Conservation (phyloP, 306 rosid species). For the Vigna angularis region DNA sequence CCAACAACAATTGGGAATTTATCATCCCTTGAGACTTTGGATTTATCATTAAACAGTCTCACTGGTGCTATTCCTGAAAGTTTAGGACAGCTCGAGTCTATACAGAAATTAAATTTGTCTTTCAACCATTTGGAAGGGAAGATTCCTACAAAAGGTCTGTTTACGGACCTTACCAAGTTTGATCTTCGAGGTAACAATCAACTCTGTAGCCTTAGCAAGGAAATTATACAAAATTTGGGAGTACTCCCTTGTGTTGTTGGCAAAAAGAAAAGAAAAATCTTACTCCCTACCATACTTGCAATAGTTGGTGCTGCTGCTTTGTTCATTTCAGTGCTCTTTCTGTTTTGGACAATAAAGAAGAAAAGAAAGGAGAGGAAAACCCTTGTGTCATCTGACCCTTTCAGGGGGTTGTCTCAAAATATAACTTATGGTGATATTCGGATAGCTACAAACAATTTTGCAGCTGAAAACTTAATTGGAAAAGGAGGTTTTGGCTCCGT, state of each 20-base stretch:
- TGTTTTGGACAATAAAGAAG: conserved; percentile 37
- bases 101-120: conserved; percentile 49
- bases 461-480: conserved; percentile 76
- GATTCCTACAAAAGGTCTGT: conserved; percentile 48
- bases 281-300: conserved; percentile 41
- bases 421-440: conserved; percentile 66
- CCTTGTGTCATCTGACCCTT: neutral
- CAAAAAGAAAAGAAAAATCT: conserved; percentile 27
- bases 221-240: conserved; percentile 41
- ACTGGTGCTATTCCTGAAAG: conserved; percentile 47
- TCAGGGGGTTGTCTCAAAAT: conserved; percentile 40
- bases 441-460: conserved; percentile 82
- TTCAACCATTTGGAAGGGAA: conserved; percentile 57
- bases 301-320: conserved; percentile 38
- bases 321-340: conserved; percentile 18
- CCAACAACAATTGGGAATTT: conserved; percentile 45
- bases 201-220: conserved; percentile 46
- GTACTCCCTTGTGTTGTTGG: conserved; percentile 13
- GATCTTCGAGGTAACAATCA: conserved; percentile 47
- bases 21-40: conserved; percentile 44
- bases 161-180: conserved; percentile 43
- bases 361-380: conserved; percentile 21
- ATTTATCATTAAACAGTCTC: conserved; percentile 55
- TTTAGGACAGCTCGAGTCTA: conserved; percentile 39
- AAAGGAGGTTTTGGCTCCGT: conserved; percentile 86